Percentiles rank a stretch among this genome's conserved stretches.
phyloP scores from a whole-genome alignment of 2,329 filamentous ascomycete genomes.

The Raffaelea arxii region DNA sequence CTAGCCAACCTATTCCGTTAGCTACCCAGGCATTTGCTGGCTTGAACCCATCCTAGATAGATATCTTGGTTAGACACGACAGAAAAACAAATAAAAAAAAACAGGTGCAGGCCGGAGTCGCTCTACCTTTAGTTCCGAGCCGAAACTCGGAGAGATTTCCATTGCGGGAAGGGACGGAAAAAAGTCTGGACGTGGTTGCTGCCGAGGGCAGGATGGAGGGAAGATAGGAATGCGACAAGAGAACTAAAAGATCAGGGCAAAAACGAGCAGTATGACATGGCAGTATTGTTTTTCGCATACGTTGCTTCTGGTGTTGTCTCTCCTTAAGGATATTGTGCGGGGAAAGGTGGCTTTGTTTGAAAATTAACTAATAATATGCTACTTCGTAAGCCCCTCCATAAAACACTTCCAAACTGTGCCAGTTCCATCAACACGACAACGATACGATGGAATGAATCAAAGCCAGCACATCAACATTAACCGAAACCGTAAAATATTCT shows the following conservation, averaged over 20 bases:
- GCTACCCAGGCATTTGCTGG: conserved; percentile 86
- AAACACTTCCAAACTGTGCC: no score
- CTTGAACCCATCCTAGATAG: conserved; percentile 81
- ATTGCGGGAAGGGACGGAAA: conserved; percentile 44
- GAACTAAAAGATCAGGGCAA: background rate
- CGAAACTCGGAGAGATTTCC: conserved; percentile 78
- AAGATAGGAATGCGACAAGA: background rate
- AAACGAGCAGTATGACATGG: background rate
- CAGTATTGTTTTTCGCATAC: background rate
- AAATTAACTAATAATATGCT: background rate
- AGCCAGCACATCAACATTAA: no score
- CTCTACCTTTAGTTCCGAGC: conserved; percentile 93
- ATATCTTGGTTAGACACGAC: background rate
- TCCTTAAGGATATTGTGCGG: background rate
- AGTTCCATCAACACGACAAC: no score
- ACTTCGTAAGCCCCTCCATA: no score
- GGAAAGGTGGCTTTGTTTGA: conserved; percentile 1
- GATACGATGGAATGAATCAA: no score
- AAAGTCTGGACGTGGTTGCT: background rate
- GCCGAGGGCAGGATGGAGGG: background rate
- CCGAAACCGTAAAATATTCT: no score
- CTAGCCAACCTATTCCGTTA: conserved; percentile 86
- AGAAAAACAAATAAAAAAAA: background rate
- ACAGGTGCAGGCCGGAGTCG: no score
- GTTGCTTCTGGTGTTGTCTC: no score